These are phyloP conservation scores for Mortierella sp. DNA, from an alignment of 371 early-diverging fungal genomes.

Conservation along the genomic window DNA sequence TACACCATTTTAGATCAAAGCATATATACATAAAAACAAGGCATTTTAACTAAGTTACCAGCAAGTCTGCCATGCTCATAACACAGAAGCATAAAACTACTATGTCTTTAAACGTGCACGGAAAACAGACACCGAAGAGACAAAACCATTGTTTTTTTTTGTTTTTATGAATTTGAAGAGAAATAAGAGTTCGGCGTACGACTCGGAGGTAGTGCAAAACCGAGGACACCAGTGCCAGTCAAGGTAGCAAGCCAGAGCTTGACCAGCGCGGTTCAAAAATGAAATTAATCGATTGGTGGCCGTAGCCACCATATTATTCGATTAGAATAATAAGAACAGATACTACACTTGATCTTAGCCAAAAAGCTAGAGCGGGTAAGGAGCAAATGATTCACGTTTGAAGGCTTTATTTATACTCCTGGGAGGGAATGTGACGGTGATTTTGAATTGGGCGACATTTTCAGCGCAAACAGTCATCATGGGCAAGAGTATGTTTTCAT, in stretches of 20 bases:
- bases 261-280: conserved; percentile 47
- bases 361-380: conserved; percentile 57
- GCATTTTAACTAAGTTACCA: too few relatives aligned
- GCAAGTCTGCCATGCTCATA: neutral
- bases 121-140: too few relatives aligned
- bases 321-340: conserved; percentile 62
- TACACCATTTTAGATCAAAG: neutral
- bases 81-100: too few relatives aligned
- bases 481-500: neutral
- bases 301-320: conserved; percentile 55
- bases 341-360: conserved; percentile 62
- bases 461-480: neutral
- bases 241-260: conserved; percentile 56
- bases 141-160: neutral
- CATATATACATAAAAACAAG: neutral
- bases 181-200: conserved; percentile 34
- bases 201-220: conserved; percentile 46
- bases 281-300: conserved; percentile 55
- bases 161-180: neutral
- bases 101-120: too few relatives aligned
- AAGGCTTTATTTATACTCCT: conserved; percentile 28
- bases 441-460: neutral
- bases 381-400: conserved; percentile 25
- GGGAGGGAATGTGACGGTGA: neutral
- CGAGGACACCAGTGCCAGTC: conserved; percentile 41